Evolutionary conservation across 306 rosid species (phyloP), one percentile per base, ranked within the genome.

Genomic region (Acacia melanoxylon): DNA sequence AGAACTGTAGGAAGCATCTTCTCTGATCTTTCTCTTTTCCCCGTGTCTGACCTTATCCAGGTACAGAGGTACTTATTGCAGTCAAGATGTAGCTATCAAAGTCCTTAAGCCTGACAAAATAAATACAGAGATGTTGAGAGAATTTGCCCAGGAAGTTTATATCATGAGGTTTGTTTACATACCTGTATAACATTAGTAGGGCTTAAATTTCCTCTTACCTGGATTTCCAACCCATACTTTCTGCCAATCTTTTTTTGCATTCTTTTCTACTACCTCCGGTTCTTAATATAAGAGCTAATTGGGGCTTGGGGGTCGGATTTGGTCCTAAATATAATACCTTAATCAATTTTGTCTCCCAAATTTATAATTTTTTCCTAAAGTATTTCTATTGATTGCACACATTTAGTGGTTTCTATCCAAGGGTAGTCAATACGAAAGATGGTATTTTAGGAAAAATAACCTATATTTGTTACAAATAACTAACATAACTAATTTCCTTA

Each of bases 51-150:
- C 82, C 58, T 82, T 85, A 81, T 75, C 68, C 78, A 96, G 99
- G 89, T 96, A 87, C 74, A 91, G 94, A 87, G 99, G 99, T 54
- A 87, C 93, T 51, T 96, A 90, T 89, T 96, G 96, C 81, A 91
- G 92, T 82, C 99, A 96, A 85, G 99, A 96, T 78, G 99, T 96
- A 85, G 99, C 99, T 73, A 87, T 96, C 86, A 96, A 96, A 87
- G 80, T 96, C 83, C 95, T 96, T 66, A 93, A 86, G 88, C 92
- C 95, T 77, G 99, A 96, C 82, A 92, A 89, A 31, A 88, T 93
- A 84, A 92, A 78, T 81, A 86, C 89, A 78, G 97, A 93, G 83
- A 96, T 93, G 98, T 81, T 96, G 85, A 87, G 82, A 83, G 99
- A 96, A 84, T 96, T 96, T 88, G 86, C 97, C 14, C 99, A 96